Evolutionary conservation across 768 basidiomycete species (phyloP).

Genomic region (Lentinula edodes): DNA sequence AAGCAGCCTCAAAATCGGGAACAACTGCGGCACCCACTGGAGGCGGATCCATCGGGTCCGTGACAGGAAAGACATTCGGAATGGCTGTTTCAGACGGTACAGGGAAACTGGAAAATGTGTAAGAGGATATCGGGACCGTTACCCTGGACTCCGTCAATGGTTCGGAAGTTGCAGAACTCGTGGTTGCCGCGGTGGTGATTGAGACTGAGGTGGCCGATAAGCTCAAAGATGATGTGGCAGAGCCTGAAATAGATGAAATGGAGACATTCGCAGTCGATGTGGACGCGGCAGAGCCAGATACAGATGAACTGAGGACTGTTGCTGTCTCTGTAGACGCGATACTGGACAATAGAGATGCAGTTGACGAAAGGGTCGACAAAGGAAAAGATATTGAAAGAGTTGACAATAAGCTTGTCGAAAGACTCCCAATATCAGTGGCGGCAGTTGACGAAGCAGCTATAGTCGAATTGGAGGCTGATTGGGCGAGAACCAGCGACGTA

Average conservation of each 20-base stretch:
- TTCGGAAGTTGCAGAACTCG: neutral
- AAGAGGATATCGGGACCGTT: slow-evolving; percentile 32
- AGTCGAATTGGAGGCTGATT: neutral
- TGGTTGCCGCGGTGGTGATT: neutral
- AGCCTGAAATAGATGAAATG: neutral
- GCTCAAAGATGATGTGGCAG: neutral
- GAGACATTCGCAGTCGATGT: neutral
- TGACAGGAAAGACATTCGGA: slow-evolving; percentile 46
- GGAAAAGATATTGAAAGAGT: neutral
- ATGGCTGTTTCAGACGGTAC: slow-evolving; percentile 51
- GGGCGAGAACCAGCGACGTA: neutral
- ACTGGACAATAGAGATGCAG: neutral
- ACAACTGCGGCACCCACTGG: slow-evolving; percentile 34
- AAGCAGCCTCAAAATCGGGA: slow-evolving; percentile 46
- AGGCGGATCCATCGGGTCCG: slow-evolving; percentile 54
- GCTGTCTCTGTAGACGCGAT: neutral
- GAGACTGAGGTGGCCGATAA: neutral
- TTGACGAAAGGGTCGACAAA: neutral
- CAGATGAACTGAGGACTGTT: neutral
- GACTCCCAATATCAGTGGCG: neutral
- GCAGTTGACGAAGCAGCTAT: neutral
- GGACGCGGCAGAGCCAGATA: neutral
- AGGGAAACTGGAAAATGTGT: slow-evolving; percentile 56
- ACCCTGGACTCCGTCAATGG: slow-evolving; percentile 1
- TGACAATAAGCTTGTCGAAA: neutral